Base-by-base conservation (phyloP, 2,329 filamentous ascomycete species). In the Ascomycota sp. region DNA sequence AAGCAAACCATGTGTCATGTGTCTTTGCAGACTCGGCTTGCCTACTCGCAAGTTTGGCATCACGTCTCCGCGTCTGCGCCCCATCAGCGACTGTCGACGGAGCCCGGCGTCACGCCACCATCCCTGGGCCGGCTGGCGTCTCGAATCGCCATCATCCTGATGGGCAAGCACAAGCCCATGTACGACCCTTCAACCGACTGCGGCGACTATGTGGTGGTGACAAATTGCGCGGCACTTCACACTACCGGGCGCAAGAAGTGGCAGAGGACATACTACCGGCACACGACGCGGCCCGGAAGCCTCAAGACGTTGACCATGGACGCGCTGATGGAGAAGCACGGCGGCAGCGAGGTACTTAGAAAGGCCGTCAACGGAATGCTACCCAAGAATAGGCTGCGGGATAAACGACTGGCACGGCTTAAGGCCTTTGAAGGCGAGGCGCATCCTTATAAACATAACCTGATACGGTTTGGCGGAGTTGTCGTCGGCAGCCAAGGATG, bases 81-180 rank as follows among this genome's bases (percentile, higher is more conserved):
- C 54, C 71, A 76, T 48, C 56, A 62, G n/a, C 62, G 56, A 11
- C 68, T 76, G 45, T 72, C 59, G 45, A 73, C 57, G 39, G 64
- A 54, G 52, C 65, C 45, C 43, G 57, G 62, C 44, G 54, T 72
- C 21, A 72, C 72, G 13, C 66, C 72, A 12, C 82, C 83, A 10
- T 74, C 82, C n/a, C 76, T 93, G 29, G 86, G 86, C 44, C 82
- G 86, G 30, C 67, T 93, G 34, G 86, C 86, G 39, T 82, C 77
- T 35, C 73, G 77, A 41, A 92, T 93, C 54, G 86, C 84, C 40
- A 64, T 76, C 35, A 65, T 81, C 39, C 72, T 93, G 34, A 93
- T 95, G 84, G 89, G 89, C 59, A 98, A 98, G 66, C 78, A 98
- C 68, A 98, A 98, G 61, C 89, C 89, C 16, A 92, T 89, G 55